Evolutionary conservation across 495 filamentous ascomycete species (phyloP).

Genomic region (Lentithecium fluviatile): DNA sequence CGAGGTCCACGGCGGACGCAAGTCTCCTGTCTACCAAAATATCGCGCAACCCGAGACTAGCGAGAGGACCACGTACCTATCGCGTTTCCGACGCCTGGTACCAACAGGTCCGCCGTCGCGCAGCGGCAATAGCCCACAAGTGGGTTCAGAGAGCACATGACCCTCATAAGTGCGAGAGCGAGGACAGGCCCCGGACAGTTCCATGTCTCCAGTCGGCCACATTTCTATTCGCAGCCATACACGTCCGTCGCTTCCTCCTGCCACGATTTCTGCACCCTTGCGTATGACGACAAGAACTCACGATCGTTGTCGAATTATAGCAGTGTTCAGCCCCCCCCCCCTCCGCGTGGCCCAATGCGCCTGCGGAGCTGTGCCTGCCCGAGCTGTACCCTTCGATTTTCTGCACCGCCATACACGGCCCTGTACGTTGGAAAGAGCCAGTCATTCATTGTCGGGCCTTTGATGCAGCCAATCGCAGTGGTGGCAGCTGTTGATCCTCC

Average conservation of each 20-base stretch:
- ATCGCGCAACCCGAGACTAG: background rate
- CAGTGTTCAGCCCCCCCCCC: background rate
- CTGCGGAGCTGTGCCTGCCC: background rate
- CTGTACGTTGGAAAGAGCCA: too few relatives aligned
- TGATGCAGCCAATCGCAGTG: too few relatives aligned
- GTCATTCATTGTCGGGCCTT: too few relatives aligned
- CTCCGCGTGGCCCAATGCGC: background rate
- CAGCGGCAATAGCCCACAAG: conserved; percentile 8
- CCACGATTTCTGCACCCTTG: background rate
- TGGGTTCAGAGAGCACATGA: conserved; percentile 16
- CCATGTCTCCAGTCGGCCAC: conserved; percentile 9
- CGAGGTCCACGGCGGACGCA: too few relatives aligned
- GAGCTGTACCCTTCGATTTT: too few relatives aligned
- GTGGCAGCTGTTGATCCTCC: too few relatives aligned
- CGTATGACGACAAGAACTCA: conserved; percentile 9
- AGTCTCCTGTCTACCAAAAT: background rate
- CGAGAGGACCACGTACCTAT: background rate
- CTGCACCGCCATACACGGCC: too few relatives aligned
- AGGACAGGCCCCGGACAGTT: too few relatives aligned
- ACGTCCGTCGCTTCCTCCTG: background rate
- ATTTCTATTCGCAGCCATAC: conserved; percentile 12
- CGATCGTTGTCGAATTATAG: background rate
- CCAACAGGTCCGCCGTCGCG: conserved; percentile 19
- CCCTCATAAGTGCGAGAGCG: conserved; percentile 1
- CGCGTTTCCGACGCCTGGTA: conserved; percentile 5